Percentiles rank a stretch among this genome's conserved stretches.
Conservation (phyloP, 768 basidiomycete genomes). For the Lactifluus subvellereus region DNA sequence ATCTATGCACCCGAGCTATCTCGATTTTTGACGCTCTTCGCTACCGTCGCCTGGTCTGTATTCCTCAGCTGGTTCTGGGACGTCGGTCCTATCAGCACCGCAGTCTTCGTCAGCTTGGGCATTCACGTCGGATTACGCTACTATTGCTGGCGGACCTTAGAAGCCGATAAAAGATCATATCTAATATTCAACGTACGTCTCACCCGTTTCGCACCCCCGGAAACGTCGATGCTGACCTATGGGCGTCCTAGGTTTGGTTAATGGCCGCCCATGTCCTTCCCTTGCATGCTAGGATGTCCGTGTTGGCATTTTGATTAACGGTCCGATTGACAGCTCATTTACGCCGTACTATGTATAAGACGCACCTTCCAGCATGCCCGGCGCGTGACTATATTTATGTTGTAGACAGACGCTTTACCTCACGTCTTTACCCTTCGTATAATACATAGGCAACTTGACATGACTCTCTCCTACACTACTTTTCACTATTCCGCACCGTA, state of each 20-base stretch:
- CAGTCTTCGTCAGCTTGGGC: constrained; percentile 21
- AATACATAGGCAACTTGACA: constrained; percentile 6
- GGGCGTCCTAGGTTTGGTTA: constrained; percentile 20
- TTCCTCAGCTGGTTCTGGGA: constrained; percentile 24
- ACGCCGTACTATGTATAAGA: constrained; percentile 20
- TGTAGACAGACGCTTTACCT: neutral
- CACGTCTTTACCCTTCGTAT: constrained; percentile 17
- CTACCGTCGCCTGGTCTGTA: constrained; percentile 25
- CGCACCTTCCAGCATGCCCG: constrained; percentile 12
- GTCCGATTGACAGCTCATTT: constrained; percentile 22
- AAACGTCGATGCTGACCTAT: constrained; percentile 16
- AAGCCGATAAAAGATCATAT: constrained; percentile 24
- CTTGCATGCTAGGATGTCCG: constrained; percentile 20
- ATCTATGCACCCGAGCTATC: constrained; percentile 25
- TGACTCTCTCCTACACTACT: neutral
- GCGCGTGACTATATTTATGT: constrained; percentile 18
- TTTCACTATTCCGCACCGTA: neutral
- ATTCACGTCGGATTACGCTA: constrained; percentile 24
- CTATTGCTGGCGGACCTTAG: constrained; percentile 16
- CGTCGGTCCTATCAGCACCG: constrained; percentile 18
- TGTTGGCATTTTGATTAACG: constrained; percentile 19
- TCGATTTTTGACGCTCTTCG: constrained; percentile 22
- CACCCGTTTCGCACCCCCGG: constrained; percentile 1
- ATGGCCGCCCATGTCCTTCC: constrained; percentile 23
- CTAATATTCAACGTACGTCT: constrained; percentile 26